Evolutionary conservation across 179 eudicot genomes (phyloP), one percentile per base, ranked within the genome.

Genomic region (Beta corolliflora): DNA sequence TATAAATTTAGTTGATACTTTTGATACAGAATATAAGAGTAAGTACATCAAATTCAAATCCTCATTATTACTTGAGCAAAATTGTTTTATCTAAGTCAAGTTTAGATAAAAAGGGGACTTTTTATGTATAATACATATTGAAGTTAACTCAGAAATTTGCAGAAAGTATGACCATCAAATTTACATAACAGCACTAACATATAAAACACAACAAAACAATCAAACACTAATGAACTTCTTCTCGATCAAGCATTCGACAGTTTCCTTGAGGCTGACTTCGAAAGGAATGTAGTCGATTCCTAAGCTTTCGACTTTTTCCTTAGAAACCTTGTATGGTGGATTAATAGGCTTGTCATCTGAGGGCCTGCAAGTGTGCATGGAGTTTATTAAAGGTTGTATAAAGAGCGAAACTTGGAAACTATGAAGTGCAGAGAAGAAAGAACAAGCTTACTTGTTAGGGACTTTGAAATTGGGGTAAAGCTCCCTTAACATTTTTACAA

Each of bases 221-320:
- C 45, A 81, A 75, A 82, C 52, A 50, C 50, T 67, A 36, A 85
- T 44, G 31, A 88, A 75, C 53, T 85, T 75, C 88, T 84, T 89
- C 85, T 83, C 88, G 83, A 85, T 85, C 78, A 89, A 83, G 85
- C 86, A 82, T 18, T 89, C 84, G 46, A 89, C 83, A 46, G 92
- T 88, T 13, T 89, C 92, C 84, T 83, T 85, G 45, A 89, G 76
- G 69, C 82, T 77, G 16, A 56, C 81, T 75, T 77, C 64, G 64
- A 86, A 70, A 68, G 91, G 87, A 63, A 79, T 88, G 85, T 77
- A 89, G 9, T 85, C 82, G 78, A 89, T 88, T 41, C 92, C 89
- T 75, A 89, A 82, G 75, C 84, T 85, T 71, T 75, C 81, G 53
- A 81, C 76, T 74, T 71, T 88, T 41, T 86, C 86, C 82, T 85